phyloP scores from a whole-genome alignment of 768 basidiomycete species.

The Chalciporus sphaerocephalus region DNA sequence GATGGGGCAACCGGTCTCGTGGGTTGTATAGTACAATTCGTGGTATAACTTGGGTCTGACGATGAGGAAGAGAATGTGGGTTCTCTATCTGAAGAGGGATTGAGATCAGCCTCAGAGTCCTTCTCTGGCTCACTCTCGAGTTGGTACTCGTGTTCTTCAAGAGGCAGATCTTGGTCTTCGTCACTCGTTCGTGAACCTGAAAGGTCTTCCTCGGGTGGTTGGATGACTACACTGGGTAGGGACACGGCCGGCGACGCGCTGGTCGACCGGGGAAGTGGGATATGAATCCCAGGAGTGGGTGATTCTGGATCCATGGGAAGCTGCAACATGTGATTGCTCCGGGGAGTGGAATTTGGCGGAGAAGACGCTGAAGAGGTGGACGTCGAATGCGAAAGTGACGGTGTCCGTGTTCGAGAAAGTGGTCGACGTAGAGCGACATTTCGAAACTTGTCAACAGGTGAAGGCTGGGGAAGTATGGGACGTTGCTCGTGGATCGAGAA shows the following conservation, averaged over 20 bases:
- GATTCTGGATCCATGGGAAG: conserved; percentile 42
- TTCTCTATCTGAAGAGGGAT: conserved; percentile 36
- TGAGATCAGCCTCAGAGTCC: conserved; percentile 21
- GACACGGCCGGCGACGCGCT: conserved; percentile 45
- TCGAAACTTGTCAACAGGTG: conserved; percentile 59
- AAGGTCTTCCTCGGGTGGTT: conserved; percentile 15
- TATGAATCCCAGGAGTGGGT: conserved; percentile 41
- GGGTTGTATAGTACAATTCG: conserved; percentile 25
- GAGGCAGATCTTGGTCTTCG: conserved; percentile 10
- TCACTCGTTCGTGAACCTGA: conserved; percentile 10
- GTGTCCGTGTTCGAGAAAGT: conserved; percentile 52
- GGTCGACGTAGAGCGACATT: conserved; percentile 58
- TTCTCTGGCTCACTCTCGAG: conserved; percentile 23
- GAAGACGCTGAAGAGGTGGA: conserved; percentile 53
- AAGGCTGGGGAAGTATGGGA: conserved; percentile 41
- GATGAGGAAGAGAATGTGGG: conserved; percentile 75
- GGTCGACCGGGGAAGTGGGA: conserved; percentile 52
- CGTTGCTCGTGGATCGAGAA: background rate
- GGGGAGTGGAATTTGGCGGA: conserved; percentile 60
- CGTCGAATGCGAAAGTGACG: conserved; percentile 60
- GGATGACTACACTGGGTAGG: conserved; percentile 22
- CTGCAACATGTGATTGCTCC: conserved; percentile 45
- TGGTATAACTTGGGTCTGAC: conserved; percentile 33
- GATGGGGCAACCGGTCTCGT: conserved; percentile 34
- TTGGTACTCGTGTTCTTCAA: conserved; percentile 3